Evolutionary conservation across 2,329 filamentous ascomycete species (phyloP).

Genomic region (Neonectria ditissima): DNA sequence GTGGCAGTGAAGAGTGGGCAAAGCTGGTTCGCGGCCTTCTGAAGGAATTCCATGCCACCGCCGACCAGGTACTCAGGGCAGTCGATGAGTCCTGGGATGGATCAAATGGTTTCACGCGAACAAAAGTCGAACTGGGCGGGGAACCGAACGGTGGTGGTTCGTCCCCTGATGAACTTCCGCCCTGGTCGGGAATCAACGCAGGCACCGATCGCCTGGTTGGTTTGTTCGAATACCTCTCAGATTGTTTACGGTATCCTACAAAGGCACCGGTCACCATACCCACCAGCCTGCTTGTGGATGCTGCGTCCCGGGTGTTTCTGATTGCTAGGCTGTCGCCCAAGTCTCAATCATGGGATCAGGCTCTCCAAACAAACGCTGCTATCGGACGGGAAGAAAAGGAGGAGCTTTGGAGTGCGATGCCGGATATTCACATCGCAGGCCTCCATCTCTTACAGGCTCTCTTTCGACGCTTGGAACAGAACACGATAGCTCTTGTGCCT

Average conservation of each 20-base stretch:
- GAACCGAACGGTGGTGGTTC: constrained; percentile 62
- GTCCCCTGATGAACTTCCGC: constrained; percentile 65
- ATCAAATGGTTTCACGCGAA: constrained; percentile 61
- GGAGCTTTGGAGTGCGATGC: constrained; percentile 78
- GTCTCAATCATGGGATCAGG: constrained; percentile 60
- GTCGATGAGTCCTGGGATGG: constrained; percentile 87
- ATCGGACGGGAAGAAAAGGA: constrained; percentile 86
- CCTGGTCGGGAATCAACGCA: constrained; percentile 80
- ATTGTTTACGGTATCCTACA: constrained; percentile 73
- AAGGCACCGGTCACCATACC: constrained; percentile 74
- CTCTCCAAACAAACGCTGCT: constrained; percentile 75
- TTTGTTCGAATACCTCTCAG: constrained; percentile 73
- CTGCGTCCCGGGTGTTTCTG: constrained; percentile 76
- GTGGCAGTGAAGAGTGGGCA: constrained; percentile 81
- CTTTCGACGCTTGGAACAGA: constrained; percentile 67
- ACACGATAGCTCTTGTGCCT: constrained; percentile 69
- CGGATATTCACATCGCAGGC: constrained; percentile 79
- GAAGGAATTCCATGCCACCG: constrained; percentile 74
- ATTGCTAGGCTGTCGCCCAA: constrained; percentile 66
- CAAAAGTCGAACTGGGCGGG: constrained; percentile 58
- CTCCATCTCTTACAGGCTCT: constrained; percentile 71
- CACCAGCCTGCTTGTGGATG: constrained; percentile 74
- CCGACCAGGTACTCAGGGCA: constrained; percentile 82
- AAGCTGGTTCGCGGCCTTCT: constrained; percentile 73
- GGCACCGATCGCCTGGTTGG: constrained; percentile 77